Conservation (phyloP, 257 asterid genomes). For the Solanum ossicruentum region DNA sequence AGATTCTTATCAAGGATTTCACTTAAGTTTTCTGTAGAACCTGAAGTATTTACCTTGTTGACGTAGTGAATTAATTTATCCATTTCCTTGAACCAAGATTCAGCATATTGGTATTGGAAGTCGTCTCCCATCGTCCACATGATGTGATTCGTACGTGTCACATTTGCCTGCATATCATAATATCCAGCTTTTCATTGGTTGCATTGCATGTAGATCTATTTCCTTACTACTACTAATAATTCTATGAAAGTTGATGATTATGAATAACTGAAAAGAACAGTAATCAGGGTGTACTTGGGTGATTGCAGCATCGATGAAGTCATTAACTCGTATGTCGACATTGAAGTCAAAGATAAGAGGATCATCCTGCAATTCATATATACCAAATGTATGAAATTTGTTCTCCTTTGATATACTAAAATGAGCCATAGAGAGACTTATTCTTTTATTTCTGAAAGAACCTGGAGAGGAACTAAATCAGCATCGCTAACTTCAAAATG, state of each 20-base stretch:
- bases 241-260: neutral
- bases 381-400: neutral
- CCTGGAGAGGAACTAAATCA: slow-evolving; percentile 61
- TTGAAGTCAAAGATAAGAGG: slow-evolving; percentile 57
- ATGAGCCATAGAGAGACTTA: neutral
- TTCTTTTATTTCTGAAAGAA: slow-evolving; percentile 7
- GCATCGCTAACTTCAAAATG: slow-evolving; percentile 41
- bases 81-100: slow-evolving; percentile 90
- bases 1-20: neutral
- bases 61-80: slow-evolving; percentile 85
- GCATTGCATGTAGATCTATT: neutral
- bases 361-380: slow-evolving; percentile 47
- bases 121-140: slow-evolving; percentile 99
- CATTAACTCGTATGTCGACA: slow-evolving; percentile 51
- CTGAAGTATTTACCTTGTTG: slow-evolving; percentile 38
- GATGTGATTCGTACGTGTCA: slow-evolving; percentile 69
- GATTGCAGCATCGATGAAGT: slow-evolving; percentile 62
- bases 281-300: slow-evolving; percentile 31
- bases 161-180: slow-evolving; percentile 49
- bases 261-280: neutral
- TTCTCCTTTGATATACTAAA: neutral
- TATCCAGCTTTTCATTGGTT: neutral
- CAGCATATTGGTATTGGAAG: slow-evolving; percentile 76
- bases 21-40: neutral
- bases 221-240: neutral